Conservation (phyloP, 441 rosid species). For the Hypseocharis bilobata region DNA sequence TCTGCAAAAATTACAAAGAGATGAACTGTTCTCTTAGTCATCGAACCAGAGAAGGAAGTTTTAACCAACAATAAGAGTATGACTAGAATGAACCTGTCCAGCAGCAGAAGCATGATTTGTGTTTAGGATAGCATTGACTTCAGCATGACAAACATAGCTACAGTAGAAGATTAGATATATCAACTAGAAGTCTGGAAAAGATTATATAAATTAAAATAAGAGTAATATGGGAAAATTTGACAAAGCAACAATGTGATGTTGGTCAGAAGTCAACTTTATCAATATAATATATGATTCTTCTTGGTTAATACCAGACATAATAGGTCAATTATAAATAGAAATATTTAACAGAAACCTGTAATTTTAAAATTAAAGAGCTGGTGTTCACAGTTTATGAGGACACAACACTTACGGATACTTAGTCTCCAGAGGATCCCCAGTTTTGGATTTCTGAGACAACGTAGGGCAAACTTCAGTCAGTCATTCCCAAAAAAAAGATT, state of each 20-base stretch:
- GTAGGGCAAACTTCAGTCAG: slow-evolving; percentile 3
- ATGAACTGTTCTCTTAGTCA: slow-evolving; percentile 7
- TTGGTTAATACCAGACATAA: slow-evolving; percentile 8
- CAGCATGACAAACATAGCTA: slow-evolving; percentile 96
- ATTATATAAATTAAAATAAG: neutral
- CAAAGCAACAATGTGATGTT: neutral
- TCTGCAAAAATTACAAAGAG: slow-evolving; percentile 42
- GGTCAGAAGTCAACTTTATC: slow-evolving; percentile 6
- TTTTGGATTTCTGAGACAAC: slow-evolving; percentile 57
- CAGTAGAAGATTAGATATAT: slow-evolving; percentile 13
- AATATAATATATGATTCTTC: slow-evolving; percentile 14
- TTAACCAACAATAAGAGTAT: neutral
- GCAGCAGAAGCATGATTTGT: slow-evolving; percentile 86
- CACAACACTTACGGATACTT: slow-evolving; percentile 66
- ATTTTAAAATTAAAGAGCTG: slow-evolving; percentile 8
- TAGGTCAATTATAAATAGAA: neutral
- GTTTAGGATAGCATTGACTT: slow-evolving; percentile 87
- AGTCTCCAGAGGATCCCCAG: slow-evolving; percentile 68
- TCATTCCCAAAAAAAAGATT: slow-evolving; percentile 9
- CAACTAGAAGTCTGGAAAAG: neutral
- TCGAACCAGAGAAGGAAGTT: neutral
- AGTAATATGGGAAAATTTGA: neutral
- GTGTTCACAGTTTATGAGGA: slow-evolving; percentile 4
- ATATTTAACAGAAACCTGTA: neutral
- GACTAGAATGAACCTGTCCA: slow-evolving; percentile 50